Conservation (phyloP, 192 early-diverging fungal genomes). For the Backusella parvicylindrica region DNA sequence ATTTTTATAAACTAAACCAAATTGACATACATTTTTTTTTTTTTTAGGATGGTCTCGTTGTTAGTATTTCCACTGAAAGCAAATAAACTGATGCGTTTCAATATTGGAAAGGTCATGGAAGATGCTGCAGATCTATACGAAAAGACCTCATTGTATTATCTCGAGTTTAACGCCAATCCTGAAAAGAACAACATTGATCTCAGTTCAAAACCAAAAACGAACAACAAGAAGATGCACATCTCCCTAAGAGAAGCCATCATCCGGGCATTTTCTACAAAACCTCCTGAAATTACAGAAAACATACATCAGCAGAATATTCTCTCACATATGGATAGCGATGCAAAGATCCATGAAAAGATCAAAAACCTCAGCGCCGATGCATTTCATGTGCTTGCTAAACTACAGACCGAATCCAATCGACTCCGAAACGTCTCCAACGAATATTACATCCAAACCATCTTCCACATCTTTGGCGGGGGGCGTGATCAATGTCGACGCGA, state of each 20-base stretch:
- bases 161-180: not conserved
- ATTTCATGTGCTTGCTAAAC: not conserved
- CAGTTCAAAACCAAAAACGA: not conserved
- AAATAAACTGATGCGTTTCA: not conserved
- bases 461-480: not conserved
- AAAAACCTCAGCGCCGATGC: not conserved
- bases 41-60: slow-evolving; percentile 5
- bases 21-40: not conserved
- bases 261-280: not conserved
- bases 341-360: not conserved
- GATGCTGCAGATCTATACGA: slow-evolving; percentile 16
- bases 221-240: not conserved
- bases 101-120: slow-evolving; percentile 10
- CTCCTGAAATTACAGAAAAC: not conserved
- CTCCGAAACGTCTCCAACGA: slow-evolving; percentile 11
- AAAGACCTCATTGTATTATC: slow-evolving; percentile 5
- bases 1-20: not conserved
- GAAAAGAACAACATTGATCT: not conserved
- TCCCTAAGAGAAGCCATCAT: not conserved
- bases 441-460: slow-evolving; percentile 4
- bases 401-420: slow-evolving; percentile 11
- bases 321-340: not conserved
- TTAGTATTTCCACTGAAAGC: slow-evolving; percentile 18
- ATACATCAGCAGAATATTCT: not conserved
- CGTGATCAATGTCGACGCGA: not conserved